Evolutionary conservation across 495 filamentous ascomycete species (phyloP).

Genomic region (Xylaria curta): DNA sequence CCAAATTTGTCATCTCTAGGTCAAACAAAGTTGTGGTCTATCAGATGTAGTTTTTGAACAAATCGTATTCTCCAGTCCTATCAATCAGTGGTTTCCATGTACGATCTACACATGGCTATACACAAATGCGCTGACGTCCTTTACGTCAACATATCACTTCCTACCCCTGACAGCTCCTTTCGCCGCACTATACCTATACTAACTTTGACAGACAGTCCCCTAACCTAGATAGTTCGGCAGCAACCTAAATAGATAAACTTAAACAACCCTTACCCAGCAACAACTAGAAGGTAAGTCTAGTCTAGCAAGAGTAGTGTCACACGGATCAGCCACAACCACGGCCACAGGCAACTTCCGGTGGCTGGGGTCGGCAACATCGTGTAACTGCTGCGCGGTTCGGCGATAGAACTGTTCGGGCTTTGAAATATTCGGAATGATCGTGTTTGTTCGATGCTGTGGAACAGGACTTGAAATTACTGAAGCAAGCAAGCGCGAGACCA

Average conservation of each 20-base stretch:
- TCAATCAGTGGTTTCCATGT: background rate
- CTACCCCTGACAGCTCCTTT: background rate
- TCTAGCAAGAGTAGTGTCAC: background rate
- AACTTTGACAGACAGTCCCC: background rate
- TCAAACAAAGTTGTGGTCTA: background rate
- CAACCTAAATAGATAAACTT: background rate
- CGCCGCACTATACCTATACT: background rate
- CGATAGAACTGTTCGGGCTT: too few species aligned
- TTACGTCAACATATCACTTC: too few species aligned
- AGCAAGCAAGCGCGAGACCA: too few species aligned
- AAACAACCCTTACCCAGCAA: background rate
- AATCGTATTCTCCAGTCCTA: background rate
- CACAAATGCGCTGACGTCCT: too few species aligned
- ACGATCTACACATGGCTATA: too few species aligned
- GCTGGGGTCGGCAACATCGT: too few species aligned
- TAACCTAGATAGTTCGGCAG: background rate
- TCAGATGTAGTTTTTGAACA: background rate
- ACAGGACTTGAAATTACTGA: too few species aligned
- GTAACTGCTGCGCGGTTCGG: too few species aligned
- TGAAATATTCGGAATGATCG: too few species aligned
- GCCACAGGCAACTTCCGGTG: too few species aligned
- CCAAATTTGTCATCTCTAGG: background rate
- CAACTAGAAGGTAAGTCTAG: background rate
- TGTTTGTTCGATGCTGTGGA: too few species aligned
- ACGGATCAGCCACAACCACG: too few species aligned